These are phyloP conservation scores for Sherardia arvensis DNA, from an alignment of 257 asterid genomes.

Conservation along the genomic window DNA sequence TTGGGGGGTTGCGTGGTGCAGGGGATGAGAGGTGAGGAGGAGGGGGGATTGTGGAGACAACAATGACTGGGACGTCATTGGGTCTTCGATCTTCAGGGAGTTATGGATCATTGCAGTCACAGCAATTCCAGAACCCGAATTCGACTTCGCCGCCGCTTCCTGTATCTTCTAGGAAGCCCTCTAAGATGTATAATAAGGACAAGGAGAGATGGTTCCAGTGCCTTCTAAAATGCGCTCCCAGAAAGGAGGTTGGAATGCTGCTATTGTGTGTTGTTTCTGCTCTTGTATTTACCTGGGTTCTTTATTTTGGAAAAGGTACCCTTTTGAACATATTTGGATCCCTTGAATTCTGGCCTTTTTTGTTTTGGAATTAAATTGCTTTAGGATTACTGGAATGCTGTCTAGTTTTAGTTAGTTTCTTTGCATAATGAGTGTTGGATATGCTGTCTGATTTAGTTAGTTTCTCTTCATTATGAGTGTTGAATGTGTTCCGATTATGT, in stretches of 20 bases:
- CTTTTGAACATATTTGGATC: slow-evolving; percentile 3
- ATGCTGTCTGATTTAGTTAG: background rate
- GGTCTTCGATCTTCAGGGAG: slow-evolving; percentile 97
- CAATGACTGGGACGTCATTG: slow-evolving; percentile 90
- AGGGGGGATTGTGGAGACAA: slow-evolving; percentile 38
- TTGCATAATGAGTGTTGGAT: background rate
- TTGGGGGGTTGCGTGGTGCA: slow-evolving; percentile 10
- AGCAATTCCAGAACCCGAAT: slow-evolving; percentile 50
- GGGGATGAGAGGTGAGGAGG: slow-evolving; percentile 39
- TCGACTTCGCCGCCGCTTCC: slow-evolving; percentile 44
- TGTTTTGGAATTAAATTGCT: background rate
- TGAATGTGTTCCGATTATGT: background rate
- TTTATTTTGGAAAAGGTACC: slow-evolving; percentile 70
- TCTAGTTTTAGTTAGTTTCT: background rate
- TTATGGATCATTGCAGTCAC: slow-evolving; percentile 80
- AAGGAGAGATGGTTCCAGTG: slow-evolving; percentile 67
- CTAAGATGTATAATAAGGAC: slow-evolving; percentile 68
- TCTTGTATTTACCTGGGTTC: slow-evolving; percentile 65
- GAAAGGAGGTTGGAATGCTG: slow-evolving; percentile 85
- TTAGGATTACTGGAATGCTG: background rate
- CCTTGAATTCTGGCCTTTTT: background rate
- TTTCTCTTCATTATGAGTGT: background rate
- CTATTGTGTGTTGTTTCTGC: slow-evolving; percentile 61
- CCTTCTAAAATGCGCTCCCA: slow-evolving; percentile 79
- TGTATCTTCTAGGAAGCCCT: slow-evolving; percentile 38